Evolutionary conservation across 345 rosid genomes (phyloP).

Genomic region (Erucastrum elatum): DNA sequence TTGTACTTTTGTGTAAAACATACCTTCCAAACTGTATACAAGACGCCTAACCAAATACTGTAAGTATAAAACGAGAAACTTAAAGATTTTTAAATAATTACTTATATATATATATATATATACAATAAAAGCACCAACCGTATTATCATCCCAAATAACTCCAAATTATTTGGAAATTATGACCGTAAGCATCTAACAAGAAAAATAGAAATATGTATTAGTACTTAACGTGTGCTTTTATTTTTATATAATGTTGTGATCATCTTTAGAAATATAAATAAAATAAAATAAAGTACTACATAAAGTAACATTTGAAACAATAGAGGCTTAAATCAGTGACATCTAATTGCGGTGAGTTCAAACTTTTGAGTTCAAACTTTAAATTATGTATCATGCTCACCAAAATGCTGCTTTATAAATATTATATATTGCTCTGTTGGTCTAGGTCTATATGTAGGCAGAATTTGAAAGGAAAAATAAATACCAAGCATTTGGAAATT

Average conservation of each 20-base stretch:
- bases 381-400: too few species aligned
- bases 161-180: not conserved
- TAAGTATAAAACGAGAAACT: not conserved
- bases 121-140: not conserved
- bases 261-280: too few species aligned
- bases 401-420: too few species aligned
- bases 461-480: too few species aligned
- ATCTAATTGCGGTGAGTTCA: too few species aligned
- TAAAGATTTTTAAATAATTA: not conserved
- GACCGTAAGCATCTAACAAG: not conserved
- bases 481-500: too few species aligned
- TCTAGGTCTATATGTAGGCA: too few species aligned
- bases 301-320: not conserved
- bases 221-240: not conserved
- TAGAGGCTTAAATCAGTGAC: not conserved
- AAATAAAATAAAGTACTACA: not conserved
- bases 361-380: too few species aligned
- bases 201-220: not conserved
- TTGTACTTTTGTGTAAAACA: slow-evolving; percentile 9
- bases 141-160: not conserved
- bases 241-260: not conserved
- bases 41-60: not conserved
- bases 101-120: too few species aligned
- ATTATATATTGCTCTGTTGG: too few species aligned
- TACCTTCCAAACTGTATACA: not conserved